Evolutionary conservation across 2,329 filamentous ascomycete genomes (phyloP).

Genomic region (Pseudocercospora pini-densiflorae): DNA sequence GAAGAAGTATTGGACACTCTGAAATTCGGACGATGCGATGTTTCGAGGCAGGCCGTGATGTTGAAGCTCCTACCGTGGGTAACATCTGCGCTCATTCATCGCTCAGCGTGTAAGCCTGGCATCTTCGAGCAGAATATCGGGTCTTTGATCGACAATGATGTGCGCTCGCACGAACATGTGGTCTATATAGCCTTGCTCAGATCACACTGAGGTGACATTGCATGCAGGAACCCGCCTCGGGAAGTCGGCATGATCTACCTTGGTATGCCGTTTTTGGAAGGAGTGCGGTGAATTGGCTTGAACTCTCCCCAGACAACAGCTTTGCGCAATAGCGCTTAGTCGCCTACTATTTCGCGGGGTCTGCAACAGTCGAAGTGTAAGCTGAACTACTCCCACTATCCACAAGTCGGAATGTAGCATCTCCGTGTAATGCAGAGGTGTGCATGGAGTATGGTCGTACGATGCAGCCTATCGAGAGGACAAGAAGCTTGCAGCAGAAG

Average conservation of each 20-base stretch:
- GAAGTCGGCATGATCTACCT: neutral
- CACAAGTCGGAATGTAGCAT: neutral
- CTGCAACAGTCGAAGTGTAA: neutral
- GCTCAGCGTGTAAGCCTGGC: too few species aligned
- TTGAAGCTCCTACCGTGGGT: too few species aligned
- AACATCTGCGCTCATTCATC: too few species aligned
- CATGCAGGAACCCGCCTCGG: slow-evolving; percentile 5
- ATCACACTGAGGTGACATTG: neutral
- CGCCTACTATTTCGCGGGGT: neutral
- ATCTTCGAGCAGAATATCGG: neutral
- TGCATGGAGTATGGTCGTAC: neutral
- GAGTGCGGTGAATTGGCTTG: neutral
- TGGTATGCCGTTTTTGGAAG: neutral
- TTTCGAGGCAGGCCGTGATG: too few species aligned
- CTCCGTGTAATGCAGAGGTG: neutral
- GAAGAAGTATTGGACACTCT: too few species aligned
- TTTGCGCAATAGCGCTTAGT: neutral
- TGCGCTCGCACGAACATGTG: neutral
- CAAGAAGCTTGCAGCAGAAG: neutral
- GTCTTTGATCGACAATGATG: neutral
- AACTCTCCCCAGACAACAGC: neutral
- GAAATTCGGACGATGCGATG: too few species aligned
- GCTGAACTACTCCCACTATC: neutral
- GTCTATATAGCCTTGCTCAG: neutral
- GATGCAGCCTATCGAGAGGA: neutral